Evolutionary conservation across 2,329 filamentous ascomycete species (phyloP).

Genomic region (Leptographium radiaticola): DNA sequence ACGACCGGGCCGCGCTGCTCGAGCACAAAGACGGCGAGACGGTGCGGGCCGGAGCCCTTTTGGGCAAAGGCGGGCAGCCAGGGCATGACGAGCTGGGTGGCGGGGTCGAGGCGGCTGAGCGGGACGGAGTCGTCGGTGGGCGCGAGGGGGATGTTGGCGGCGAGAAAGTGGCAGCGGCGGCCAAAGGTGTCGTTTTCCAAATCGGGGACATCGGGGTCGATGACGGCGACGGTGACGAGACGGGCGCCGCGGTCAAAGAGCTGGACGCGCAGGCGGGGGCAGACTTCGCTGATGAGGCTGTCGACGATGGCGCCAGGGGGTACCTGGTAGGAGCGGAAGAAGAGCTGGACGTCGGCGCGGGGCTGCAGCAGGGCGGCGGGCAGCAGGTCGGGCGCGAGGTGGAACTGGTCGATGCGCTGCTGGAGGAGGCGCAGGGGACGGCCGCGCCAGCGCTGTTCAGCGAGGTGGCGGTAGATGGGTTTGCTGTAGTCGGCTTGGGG

Average conservation of each 20-base stretch:
- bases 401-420: slow-evolving; percentile 79
- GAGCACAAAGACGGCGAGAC: slow-evolving; percentile 70
- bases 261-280: slow-evolving; percentile 70
- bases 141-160: slow-evolving; percentile 45
- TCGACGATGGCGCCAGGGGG: slow-evolving; percentile 68
- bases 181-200: slow-evolving; percentile 61
- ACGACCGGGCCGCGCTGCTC: slow-evolving; percentile 52
- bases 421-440: slow-evolving; percentile 68
- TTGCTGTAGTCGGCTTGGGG: slow-evolving; percentile 79
- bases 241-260: slow-evolving; percentile 72
- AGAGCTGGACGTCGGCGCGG: slow-evolving; percentile 65
- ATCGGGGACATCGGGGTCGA: slow-evolving; percentile 85
- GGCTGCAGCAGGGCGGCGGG: slow-evolving; percentile 56
- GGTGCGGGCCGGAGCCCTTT: slow-evolving; percentile 85
- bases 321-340: slow-evolving; percentile 59
- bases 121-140: slow-evolving; percentile 46
- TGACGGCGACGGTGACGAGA: slow-evolving; percentile 69
- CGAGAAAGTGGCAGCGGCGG: slow-evolving; percentile 78
- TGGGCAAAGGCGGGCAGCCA: slow-evolving; percentile 82
- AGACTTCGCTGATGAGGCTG: slow-evolving; percentile 56
- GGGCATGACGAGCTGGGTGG: slow-evolving; percentile 56
- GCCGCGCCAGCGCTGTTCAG: slow-evolving; percentile 74
- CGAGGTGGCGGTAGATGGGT: slow-evolving; percentile 86
- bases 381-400: slow-evolving; percentile 78
- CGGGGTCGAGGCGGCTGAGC: slow-evolving; percentile 44